Evolutionary conservation across 2,329 filamentous ascomycete genomes (phyloP).

Genomic region (Teratosphaeria pseudoeucalypti): DNA sequence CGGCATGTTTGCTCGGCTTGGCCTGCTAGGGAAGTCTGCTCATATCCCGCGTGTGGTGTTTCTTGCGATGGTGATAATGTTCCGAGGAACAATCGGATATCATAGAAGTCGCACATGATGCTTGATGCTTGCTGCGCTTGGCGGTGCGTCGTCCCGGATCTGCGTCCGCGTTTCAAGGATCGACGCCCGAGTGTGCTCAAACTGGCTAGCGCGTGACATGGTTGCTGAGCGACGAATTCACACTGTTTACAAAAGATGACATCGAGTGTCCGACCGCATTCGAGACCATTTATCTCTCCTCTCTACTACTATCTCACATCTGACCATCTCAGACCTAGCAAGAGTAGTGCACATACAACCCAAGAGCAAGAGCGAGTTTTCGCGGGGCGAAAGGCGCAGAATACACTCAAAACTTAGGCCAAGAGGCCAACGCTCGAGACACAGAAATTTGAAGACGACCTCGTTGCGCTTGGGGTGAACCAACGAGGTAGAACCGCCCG

Average conservation of each 20-base stretch:
- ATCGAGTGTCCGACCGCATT: neutral
- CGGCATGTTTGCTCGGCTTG: no score
- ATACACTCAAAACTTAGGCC: neutral
- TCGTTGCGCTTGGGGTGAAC: constrained; percentile 1
- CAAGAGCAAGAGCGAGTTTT: neutral
- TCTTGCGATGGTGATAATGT: neutral
- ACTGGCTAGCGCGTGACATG: neutral
- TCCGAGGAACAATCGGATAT: neutral
- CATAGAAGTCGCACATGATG: neutral
- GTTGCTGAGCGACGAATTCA: neutral
- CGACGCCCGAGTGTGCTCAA: neutral
- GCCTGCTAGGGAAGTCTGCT: neutral
- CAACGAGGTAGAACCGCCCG: constrained; percentile 41
- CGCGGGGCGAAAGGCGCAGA: neutral
- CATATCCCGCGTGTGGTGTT: neutral
- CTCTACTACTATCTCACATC: neutral
- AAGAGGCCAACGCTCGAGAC: constrained; percentile 1
- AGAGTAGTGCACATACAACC: neutral
- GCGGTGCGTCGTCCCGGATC: neutral
- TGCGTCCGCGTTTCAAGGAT: neutral
- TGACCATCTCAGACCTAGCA: neutral
- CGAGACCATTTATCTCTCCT: neutral
- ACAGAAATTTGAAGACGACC: neutral
- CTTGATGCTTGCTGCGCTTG: neutral
- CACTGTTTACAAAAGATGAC: neutral